phyloP scores from a whole-genome alignment of 2,329 filamentous ascomycete species.

The Monilinia vaccinii-corymbosi region DNA sequence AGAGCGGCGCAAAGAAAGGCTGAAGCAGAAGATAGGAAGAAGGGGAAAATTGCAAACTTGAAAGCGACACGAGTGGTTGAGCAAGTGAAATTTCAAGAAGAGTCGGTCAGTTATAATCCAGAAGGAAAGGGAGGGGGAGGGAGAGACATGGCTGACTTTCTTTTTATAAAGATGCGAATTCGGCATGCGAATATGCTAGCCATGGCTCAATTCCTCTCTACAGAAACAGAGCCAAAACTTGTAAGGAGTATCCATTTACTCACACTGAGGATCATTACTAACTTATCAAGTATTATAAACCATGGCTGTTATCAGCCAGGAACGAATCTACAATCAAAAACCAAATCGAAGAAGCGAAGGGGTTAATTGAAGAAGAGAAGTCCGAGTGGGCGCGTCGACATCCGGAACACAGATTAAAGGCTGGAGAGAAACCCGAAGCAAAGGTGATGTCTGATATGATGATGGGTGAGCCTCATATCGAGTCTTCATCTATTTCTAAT shows the following conservation, averaged over 20 bases:
- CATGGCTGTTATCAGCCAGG: conserved; percentile 62
- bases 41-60: conserved; percentile 55
- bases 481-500: conserved; percentile 31
- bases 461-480: conserved; percentile 37
- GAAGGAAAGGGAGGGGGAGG: background rate
- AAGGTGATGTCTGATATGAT: conserved; percentile 30
- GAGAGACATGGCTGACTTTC: conserved; percentile 6
- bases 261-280: conserved; percentile 16
- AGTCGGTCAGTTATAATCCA: conserved; percentile 51
- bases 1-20: conserved; percentile 63
- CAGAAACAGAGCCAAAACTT: conserved; percentile 60
- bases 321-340: conserved; percentile 63
- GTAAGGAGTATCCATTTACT: conserved; percentile 42
- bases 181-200: conserved; percentile 65
- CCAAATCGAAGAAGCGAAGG: conserved; percentile 59
- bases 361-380: conserved; percentile 53
- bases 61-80: conserved; percentile 53
- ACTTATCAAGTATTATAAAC: conserved; percentile 64
- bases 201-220: conserved; percentile 64
- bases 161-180: conserved; percentile 42
- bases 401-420: conserved; percentile 28
- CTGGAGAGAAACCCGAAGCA: conserved; percentile 21
- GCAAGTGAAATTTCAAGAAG: conserved; percentile 66
- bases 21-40: conserved; percentile 59
- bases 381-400: conserved; percentile 48